These are phyloP conservation scores for Epichloe sylvatica DNA, from an alignment of 2,329 filamentous ascomycete genomes.

Conservation along the genomic window DNA sequence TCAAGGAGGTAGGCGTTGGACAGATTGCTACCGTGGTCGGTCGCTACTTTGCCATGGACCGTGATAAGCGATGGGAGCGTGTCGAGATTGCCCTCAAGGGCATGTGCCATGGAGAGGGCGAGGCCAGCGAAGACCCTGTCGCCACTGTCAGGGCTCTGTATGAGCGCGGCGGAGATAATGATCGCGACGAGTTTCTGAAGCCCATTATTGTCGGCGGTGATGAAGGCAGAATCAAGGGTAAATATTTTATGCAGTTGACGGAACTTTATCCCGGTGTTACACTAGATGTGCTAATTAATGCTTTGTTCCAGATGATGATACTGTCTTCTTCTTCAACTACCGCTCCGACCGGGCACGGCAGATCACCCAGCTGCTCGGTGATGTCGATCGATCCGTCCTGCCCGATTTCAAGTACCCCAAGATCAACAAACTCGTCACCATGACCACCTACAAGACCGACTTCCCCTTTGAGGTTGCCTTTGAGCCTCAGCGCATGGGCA, in stretches of 20 bases:
- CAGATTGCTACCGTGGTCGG: slow-evolving; percentile 88
- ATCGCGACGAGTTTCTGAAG: slow-evolving; percentile 96
- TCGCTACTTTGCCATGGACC: slow-evolving; percentile 98
- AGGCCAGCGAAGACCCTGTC: slow-evolving; percentile 71
- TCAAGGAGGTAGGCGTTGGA: slow-evolving; percentile 72
- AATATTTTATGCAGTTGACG: slow-evolving; percentile 11
- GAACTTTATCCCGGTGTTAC: background rate
- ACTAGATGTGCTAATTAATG: slow-evolving; percentile 1
- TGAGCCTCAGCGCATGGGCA: slow-evolving; percentile 87
- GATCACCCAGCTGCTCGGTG: slow-evolving; percentile 85
- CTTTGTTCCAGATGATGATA: slow-evolving; percentile 57
- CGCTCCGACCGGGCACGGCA: slow-evolving; percentile 94
- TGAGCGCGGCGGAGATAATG: slow-evolving; percentile 48
- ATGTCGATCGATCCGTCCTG: slow-evolving; percentile 77
- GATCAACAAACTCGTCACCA: slow-evolving; percentile 72
- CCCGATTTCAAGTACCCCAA: slow-evolving; percentile 92
- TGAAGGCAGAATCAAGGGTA: slow-evolving; percentile 73
- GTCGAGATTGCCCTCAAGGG: slow-evolving; percentile 83
- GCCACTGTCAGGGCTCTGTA: slow-evolving; percentile 80
- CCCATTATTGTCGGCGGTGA: slow-evolving; percentile 89
- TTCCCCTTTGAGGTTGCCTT: slow-evolving; percentile 90
- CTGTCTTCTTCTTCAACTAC: slow-evolving; percentile 99
- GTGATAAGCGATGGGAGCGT: slow-evolving; percentile 97
- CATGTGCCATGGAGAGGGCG: slow-evolving; percentile 72
- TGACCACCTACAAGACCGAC: slow-evolving; percentile 96